A percentile compares a stretch with the other conserved stretches of the same genome.
Evolutionary conservation across 2,329 filamentous ascomycete genomes (phyloP).

Genomic region (Endoconidiophora laricicola): DNA sequence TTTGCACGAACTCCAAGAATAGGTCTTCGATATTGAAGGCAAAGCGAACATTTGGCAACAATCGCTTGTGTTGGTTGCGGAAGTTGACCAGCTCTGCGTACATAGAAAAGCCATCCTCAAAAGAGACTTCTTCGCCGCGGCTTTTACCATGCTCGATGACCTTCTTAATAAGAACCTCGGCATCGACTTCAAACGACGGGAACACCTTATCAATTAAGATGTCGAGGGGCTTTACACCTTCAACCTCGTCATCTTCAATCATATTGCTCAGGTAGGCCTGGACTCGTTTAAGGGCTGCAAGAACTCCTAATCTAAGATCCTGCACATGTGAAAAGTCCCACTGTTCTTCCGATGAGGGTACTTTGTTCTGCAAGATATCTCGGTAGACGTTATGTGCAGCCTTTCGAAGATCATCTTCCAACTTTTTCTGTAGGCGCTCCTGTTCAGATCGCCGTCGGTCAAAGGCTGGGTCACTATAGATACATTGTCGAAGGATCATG

Average conservation of each 20-base stretch:
- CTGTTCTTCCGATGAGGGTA: slow-evolving; percentile 62
- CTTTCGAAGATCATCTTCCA: slow-evolving; percentile 7
- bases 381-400: slow-evolving; percentile 46
- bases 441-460: slow-evolving; percentile 51
- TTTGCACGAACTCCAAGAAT: slow-evolving; percentile 85
- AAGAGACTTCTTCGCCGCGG: slow-evolving; percentile 56
- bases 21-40: slow-evolving; percentile 76
- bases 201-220: slow-evolving; percentile 72
- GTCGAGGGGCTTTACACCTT: slow-evolving; percentile 50
- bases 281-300: slow-evolving; percentile 72
- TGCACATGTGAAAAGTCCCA: slow-evolving; percentile 91
- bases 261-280: slow-evolving; percentile 75
- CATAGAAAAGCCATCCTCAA: slow-evolving; percentile 86
- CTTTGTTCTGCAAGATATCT: slow-evolving; percentile 58
- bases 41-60: slow-evolving; percentile 58
- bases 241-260: slow-evolving; percentile 47
- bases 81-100: slow-evolving; percentile 82
- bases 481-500: slow-evolving; percentile 64
- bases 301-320: slow-evolving; percentile 69
- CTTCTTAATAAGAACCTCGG: slow-evolving; percentile 63
- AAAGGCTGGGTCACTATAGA: slow-evolving; percentile 65
- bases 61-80: slow-evolving; percentile 60
- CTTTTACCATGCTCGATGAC: slow-evolving; percentile 60
- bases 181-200: slow-evolving; percentile 80
- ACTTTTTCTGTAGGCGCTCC: slow-evolving; percentile 20